These are phyloP conservation scores for Nemania sp. DNA, from an alignment of 2,329 filamentous ascomycete genomes.

Conservation along the genomic window DNA sequence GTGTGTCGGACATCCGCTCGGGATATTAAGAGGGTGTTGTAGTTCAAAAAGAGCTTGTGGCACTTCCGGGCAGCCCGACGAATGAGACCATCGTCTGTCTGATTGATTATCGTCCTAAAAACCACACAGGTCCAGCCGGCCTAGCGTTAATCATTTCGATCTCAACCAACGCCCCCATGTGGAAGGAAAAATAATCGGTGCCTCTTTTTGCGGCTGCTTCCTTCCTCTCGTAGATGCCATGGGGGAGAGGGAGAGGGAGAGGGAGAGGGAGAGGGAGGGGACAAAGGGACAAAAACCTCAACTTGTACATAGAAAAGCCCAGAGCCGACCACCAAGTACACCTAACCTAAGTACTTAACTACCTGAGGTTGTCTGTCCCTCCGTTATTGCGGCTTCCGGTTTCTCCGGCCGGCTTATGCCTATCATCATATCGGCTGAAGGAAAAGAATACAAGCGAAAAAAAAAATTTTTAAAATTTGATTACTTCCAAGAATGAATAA, in stretches of 20 bases:
- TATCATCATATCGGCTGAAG: slow-evolving; percentile 2
- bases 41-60: neutral
- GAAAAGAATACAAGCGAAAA: neutral
- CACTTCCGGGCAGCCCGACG: neutral
- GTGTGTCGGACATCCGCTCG: slow-evolving; percentile 2
- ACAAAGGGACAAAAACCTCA: too few species aligned
- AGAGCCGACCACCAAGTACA: too few species aligned
- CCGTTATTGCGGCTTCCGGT: neutral
- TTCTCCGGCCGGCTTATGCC: neutral
- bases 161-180: neutral
- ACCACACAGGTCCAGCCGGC: neutral
- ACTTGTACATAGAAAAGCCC: slow-evolving; percentile 18
- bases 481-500: neutral
- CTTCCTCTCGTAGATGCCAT: slow-evolving; percentile 7
- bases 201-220: neutral
- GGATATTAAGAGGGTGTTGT: neutral
- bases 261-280: too few species aligned
- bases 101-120: neutral
- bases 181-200: neutral
- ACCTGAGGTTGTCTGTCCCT: too few species aligned
- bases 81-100: neutral
- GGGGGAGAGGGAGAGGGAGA: too few species aligned
- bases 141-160: neutral
- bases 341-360: too few species aligned
- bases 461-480: neutral